Conservation (phyloP, 2,329 filamentous ascomycete genomes). For the Nothophoma quercina region DNA sequence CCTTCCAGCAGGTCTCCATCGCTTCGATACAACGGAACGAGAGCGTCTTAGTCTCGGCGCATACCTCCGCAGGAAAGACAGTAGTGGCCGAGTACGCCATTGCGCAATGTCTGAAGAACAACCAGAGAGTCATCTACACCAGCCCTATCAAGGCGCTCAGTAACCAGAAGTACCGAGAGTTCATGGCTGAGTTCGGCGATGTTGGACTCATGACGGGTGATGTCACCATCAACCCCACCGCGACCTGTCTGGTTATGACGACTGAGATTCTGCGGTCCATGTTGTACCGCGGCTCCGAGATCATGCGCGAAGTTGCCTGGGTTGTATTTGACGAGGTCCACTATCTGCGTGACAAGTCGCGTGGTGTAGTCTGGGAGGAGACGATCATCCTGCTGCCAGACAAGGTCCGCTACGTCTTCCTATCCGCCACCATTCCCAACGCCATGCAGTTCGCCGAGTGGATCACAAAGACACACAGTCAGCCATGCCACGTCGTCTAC, state of each 20-base stretch:
- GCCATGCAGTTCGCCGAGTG: slow-evolving; percentile 99
- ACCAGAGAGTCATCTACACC: slow-evolving; percentile 98
- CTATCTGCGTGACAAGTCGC: slow-evolving; percentile 92
- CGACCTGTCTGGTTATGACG: slow-evolving; percentile 98
- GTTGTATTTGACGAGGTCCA: slow-evolving; percentile 99
- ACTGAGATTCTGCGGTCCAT: slow-evolving; percentile 99
- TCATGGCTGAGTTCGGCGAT: slow-evolving; percentile 93
- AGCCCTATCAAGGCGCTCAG: slow-evolving; percentile 98
- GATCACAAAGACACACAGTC: slow-evolving; percentile 97
- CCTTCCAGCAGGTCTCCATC: slow-evolving; percentile 94
- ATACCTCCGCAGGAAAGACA: slow-evolving; percentile 97
- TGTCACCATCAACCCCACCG: slow-evolving; percentile 98
- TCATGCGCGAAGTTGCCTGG: slow-evolving; percentile 99
- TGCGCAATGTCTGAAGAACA: slow-evolving; percentile 94
- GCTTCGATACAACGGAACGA: slow-evolving; percentile 95
- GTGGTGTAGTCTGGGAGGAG: slow-evolving; percentile 99
- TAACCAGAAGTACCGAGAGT: slow-evolving; percentile 98
- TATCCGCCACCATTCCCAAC: slow-evolving; percentile 98
- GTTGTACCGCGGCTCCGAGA: slow-evolving; percentile 97
- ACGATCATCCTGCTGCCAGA: slow-evolving; percentile 97
- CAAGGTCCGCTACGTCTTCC: slow-evolving; percentile 98
- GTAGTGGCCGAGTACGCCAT: slow-evolving; percentile 98
- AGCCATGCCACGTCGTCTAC: slow-evolving; percentile 98
- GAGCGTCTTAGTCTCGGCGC: slow-evolving; percentile 94
- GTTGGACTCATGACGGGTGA: slow-evolving; percentile 98